phyloP scores from a whole-genome alignment of 495 filamentous ascomycete species.

The Diplogelasinospora grovesii region DNA sequence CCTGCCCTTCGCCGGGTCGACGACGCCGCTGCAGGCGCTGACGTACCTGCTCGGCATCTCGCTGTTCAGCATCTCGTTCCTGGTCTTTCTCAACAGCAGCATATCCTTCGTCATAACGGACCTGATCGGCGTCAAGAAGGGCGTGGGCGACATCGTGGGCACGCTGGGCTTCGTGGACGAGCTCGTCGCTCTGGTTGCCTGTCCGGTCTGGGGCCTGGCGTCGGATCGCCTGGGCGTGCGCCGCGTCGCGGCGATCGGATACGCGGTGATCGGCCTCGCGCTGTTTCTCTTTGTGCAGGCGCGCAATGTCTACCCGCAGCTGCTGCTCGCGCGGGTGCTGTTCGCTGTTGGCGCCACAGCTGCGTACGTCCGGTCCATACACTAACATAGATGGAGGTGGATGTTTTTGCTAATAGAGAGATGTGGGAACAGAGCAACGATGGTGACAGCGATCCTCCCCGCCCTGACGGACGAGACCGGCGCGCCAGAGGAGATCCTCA shows the following conservation, averaged over 20 bases:
- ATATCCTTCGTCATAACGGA: slow-evolving; percentile 93
- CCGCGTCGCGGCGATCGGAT: slow-evolving; percentile 71
- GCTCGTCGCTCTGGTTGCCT: slow-evolving; percentile 81
- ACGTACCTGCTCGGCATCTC: slow-evolving; percentile 87
- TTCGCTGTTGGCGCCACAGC: slow-evolving; percentile 91
- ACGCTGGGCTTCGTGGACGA: slow-evolving; percentile 96
- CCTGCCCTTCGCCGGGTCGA: slow-evolving; percentile 49
- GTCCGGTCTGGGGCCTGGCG: slow-evolving; percentile 86
- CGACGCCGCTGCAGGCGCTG: slow-evolving; percentile 64
- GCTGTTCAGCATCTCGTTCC: slow-evolving; percentile 91
- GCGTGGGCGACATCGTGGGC: slow-evolving; percentile 84
- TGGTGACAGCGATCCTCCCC: slow-evolving; percentile 94
- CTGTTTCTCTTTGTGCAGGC: slow-evolving; percentile 79
- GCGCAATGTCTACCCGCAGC: slow-evolving; percentile 79
- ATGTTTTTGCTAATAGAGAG: background rate
- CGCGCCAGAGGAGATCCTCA: slow-evolving; percentile 19
- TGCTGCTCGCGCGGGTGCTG: slow-evolving; percentile 75
- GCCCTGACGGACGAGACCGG: slow-evolving; percentile 58
- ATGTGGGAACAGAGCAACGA: slow-evolving; percentile 55
- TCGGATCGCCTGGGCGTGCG: slow-evolving; percentile 85
- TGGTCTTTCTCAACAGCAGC: slow-evolving; percentile 94
- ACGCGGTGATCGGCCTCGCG: slow-evolving; percentile 67
- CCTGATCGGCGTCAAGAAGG: slow-evolving; percentile 65
- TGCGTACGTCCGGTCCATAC: slow-evolving; percentile 42
- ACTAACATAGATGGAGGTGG: background rate